phyloP scores from a whole-genome alignment of 352 stramenopile genomes.

The Hyaloperonospora arabidopsidis region DNA sequence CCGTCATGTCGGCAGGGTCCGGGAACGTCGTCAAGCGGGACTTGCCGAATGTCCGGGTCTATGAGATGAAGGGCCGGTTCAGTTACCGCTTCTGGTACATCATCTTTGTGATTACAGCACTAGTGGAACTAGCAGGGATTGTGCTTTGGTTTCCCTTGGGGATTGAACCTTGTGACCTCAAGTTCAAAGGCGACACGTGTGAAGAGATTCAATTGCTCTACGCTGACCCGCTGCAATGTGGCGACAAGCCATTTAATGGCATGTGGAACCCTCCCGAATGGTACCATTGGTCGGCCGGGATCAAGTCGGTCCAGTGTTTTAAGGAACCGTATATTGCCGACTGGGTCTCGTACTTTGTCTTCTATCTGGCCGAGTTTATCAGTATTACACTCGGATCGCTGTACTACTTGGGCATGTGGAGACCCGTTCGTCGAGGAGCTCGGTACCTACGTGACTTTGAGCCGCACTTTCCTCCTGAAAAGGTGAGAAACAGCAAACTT shows the following conservation, averaged over 20 bases:
- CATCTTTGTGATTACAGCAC: constrained; percentile 56
- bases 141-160: constrained; percentile 30
- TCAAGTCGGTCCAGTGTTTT: constrained; percentile 55
- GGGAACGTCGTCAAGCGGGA: constrained; percentile 75
- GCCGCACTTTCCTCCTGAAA: constrained; percentile 51
- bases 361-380: constrained; percentile 67
- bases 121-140: constrained; percentile 50
- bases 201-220: constrained; percentile 47
- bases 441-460: constrained; percentile 66
- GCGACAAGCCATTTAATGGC: constrained; percentile 59
- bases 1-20: constrained; percentile 58
- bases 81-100: constrained; percentile 71
- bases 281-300: constrained; percentile 56
- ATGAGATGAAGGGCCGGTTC: constrained; percentile 65
- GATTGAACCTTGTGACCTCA: constrained; percentile 61
- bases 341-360: constrained; percentile 68
- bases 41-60: constrained; percentile 68
- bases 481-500: constrained; percentile 14
- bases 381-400: constrained; percentile 58
- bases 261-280: constrained; percentile 58
- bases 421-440: constrained; percentile 58
- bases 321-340: constrained; percentile 46
- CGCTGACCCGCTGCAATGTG: constrained; percentile 39
- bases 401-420: constrained; percentile 79
- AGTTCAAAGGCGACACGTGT: constrained; percentile 45